Conservation (phyloP, 345 rosid species). For the Lagerstroemia speciosa region DNA sequence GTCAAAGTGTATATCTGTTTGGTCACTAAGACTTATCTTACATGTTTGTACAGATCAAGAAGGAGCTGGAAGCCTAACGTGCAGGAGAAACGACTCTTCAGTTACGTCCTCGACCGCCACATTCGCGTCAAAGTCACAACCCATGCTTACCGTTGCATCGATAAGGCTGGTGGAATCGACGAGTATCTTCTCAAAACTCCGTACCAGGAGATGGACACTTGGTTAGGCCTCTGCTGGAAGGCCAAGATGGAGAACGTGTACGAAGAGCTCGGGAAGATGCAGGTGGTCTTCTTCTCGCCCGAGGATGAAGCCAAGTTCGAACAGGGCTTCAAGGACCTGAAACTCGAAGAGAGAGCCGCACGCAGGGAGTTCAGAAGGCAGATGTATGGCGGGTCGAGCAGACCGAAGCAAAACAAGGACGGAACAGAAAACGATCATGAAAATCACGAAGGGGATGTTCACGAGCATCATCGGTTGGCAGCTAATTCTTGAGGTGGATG, state of each 20-base stretch:
- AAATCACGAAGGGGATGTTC: slow-evolving; percentile 6
- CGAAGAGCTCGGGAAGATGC: slow-evolving; percentile 73
- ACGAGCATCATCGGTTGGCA: not conserved
- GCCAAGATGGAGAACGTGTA: slow-evolving; percentile 81
- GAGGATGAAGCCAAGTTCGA: slow-evolving; percentile 77
- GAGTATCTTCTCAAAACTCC: slow-evolving; percentile 94
- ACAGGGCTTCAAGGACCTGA: slow-evolving; percentile 70
- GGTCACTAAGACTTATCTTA: not conserved
- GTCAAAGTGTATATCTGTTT: not conserved
- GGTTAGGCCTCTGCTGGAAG: slow-evolving; percentile 87
- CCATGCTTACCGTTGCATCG: slow-evolving; percentile 93
- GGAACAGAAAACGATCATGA: slow-evolving; percentile 13
- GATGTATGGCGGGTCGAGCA: slow-evolving; percentile 29
- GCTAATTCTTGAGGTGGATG: slow-evolving; percentile 5
- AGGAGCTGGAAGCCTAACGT: slow-evolving; percentile 93
- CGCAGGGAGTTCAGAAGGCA: slow-evolving; percentile 61
- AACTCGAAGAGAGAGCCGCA: slow-evolving; percentile 50
- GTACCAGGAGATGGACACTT: slow-evolving; percentile 89
- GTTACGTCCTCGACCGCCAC: slow-evolving; percentile 86
- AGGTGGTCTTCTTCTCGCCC: slow-evolving; percentile 60
- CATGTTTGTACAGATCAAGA: slow-evolving; percentile 39
- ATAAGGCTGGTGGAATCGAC: slow-evolving; percentile 96
- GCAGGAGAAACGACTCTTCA: slow-evolving; percentile 86
- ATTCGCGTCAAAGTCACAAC: slow-evolving; percentile 85
- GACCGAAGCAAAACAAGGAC: slow-evolving; percentile 22